Percentiles rank a stretch among this genome's conserved stretches.
Conservation (phyloP, 352 stramenopile genomes). For the Phytophthora constricta region DNA sequence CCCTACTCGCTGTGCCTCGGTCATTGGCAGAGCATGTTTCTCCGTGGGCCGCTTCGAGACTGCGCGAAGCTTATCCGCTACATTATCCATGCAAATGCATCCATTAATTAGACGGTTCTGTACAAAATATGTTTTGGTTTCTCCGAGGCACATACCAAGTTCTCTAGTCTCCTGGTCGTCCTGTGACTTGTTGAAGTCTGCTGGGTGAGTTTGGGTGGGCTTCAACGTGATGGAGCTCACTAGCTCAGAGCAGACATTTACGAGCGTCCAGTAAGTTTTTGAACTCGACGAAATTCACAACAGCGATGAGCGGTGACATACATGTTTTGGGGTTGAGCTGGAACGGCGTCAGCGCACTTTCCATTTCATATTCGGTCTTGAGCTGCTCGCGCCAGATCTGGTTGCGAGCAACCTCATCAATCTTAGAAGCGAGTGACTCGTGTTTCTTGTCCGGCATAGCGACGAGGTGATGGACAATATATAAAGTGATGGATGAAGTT, state of each 20-base stretch:
- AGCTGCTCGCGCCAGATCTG: slow-evolving; percentile 91
- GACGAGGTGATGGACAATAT: slow-evolving; percentile 10
- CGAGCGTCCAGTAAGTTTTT: not conserved
- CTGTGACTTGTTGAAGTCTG: slow-evolving; percentile 68
- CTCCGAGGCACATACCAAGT: slow-evolving; percentile 50
- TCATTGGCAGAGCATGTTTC: slow-evolving; percentile 69
- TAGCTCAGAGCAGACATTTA: slow-evolving; percentile 17
- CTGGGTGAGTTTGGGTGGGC: slow-evolving; percentile 75
- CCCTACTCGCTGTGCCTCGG: slow-evolving; percentile 77
- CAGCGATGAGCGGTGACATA: slow-evolving; percentile 29
- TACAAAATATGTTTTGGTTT: not conserved
- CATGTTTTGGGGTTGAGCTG: slow-evolving; percentile 86
- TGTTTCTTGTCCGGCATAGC: slow-evolving; percentile 79
- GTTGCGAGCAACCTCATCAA: slow-evolving; percentile 85
- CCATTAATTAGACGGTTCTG: not conserved
- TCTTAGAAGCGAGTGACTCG: slow-evolving; percentile 80
- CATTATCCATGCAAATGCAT: not conserved
- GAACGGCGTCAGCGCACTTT: slow-evolving; percentile 78
- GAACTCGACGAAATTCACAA: no score
- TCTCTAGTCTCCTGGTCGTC: slow-evolving; percentile 60
- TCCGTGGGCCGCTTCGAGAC: slow-evolving; percentile 74
- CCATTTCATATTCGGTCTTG: slow-evolving; percentile 83
- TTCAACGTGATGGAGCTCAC: slow-evolving; percentile 83
- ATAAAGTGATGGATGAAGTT: not conserved
- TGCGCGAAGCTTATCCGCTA: slow-evolving; percentile 68